Conservation (phyloP, 2,329 filamentous ascomycete species). For the Lojkania enalia region DNA sequence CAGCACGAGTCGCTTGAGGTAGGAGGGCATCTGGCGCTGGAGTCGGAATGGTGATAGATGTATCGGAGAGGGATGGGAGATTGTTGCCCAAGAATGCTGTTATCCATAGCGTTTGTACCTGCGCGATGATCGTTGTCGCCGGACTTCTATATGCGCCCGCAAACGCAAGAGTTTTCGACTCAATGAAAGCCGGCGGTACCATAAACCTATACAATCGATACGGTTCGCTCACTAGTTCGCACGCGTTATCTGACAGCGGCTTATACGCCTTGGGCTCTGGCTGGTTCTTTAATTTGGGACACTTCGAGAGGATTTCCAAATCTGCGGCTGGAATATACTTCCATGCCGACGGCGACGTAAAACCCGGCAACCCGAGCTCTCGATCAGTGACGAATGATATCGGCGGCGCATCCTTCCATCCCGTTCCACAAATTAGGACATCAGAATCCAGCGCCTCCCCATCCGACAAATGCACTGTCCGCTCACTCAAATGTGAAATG, state of each 20-base stretch:
- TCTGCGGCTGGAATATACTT: conserved; percentile 46
- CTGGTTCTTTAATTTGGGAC: conserved; percentile 58
- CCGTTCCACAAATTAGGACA: conserved; percentile 58
- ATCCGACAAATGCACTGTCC: conserved; percentile 54
- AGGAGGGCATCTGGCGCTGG: not conserved
- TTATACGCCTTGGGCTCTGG: conserved; percentile 40
- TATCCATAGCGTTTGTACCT: conserved; percentile 51
- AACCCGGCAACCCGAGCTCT: conserved; percentile 32
- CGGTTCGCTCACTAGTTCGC: conserved; percentile 16
- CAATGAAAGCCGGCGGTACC: conserved; percentile 40
- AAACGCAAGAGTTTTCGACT: conserved; percentile 45
- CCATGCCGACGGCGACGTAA: conserved; percentile 8
- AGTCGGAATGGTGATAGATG: not conserved
- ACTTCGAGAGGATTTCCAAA: conserved; percentile 56
- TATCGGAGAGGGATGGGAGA: conserved; percentile 33
- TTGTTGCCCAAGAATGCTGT: conserved; percentile 63
- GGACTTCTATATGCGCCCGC: conserved; percentile 45
- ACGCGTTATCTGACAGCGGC: conserved; percentile 11
- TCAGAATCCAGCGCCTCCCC: conserved; percentile 52
- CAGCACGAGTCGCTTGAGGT: not conserved
- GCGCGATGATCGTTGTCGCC: conserved; percentile 41
- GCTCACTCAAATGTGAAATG: conserved; percentile 52
- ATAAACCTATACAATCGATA: conserved; percentile 54
- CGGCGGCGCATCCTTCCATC: conserved; percentile 59
- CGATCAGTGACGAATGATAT: conserved; percentile 52